Evolutionary conservation across 768 basidiomycete genomes (phyloP), one percentile per base, ranked within the genome.

Genomic region (Cantharellus cinnabarinus): DNA sequence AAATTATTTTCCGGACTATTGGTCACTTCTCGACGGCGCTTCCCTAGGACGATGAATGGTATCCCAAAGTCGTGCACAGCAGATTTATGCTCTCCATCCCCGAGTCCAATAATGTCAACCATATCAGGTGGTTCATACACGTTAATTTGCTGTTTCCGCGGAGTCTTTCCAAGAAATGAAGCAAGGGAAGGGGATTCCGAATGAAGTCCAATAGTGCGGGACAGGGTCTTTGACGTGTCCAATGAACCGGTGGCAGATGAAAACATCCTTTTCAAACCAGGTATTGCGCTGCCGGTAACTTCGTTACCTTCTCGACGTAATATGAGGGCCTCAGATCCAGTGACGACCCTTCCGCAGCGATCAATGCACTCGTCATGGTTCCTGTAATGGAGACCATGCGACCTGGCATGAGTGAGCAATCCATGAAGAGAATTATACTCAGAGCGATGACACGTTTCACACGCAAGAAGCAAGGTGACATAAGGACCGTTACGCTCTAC

Each of bases 401-500:
- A 68, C 15, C 77, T 75, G 44, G 73, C 75, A 63, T 78, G 76
- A 56, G 78, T 78, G 38, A 79, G 67, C 42, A 78, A 69, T 7
- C 76, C 76, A 60, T 78, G 76, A 4, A 78, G 69, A 35, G 70
- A 77, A 34, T 74, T 75, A 63, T 78, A 77, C 53, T 78, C 74
- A 4, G 70, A 71, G 29, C 76, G 72, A 4, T 63, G 52, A 61
- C 76, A 78, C 57, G 52, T 54, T 37, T 54, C 52, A 37, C 52
- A 54, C 10, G 52, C 52, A 10, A 54, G 14, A 7, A 54, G 52
- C 7, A 54, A 7, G 38, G 52, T 54, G 52, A 54, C 35, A 7
- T 7, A 37, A 10, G 35, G 7, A 37, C 7, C 52, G 7, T 37
- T 37, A 37, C 14, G 35, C 14, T 10, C 52, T 10, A 37, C 38